Base-by-base conservation (phyloP, 225 moss, liverwort and hornwort species). In the Neckera pumila region DNA sequence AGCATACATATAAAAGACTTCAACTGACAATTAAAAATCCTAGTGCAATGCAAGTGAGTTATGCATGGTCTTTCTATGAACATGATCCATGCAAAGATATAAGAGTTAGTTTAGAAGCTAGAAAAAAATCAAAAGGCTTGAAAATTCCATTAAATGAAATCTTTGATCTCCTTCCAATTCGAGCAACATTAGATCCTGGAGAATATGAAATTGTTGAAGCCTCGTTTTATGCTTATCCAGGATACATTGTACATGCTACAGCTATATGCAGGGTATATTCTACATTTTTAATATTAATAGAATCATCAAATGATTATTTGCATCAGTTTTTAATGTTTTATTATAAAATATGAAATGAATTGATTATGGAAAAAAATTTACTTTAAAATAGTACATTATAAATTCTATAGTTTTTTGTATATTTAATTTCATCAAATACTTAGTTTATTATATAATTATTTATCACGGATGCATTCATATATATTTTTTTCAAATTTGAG, bases 391-490 rank as follows among this genome's bases (percentile, higher is more conserved):
- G 34, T 21, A 12, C 51, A 5, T 49, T 75, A 75, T 33, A 20
- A 20, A 49, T 4, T 19, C 12, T 1, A 2, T 31, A 26, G 47
- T 10, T 6, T 45, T 2, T 13, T 16, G 0, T 38, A 23, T 7
- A 17, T 38, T 4, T 67, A 21, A 17, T 71, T 45, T 45, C 10
- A 27, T 45, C 17, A 6, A 30, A 19, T 26, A 27, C n/a, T 40
- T 28, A 21, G 11, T 28, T 3, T 11, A 47, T 74, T 31, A 47
- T 17, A 7, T 7, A 10, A 74, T 31, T 76, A 13, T 13, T 14
- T 34, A 14, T 22, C 1, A 23, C 1, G 1, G 1, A n/a, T 23
- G 14, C 23, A 36, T n/a, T 54, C 0, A n/a, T 0, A 25, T 26
- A 10, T 0, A 7, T 1, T 22, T 8, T 30, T 25, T 80, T 7